These are phyloP conservation scores for Aspergillus clavatus DNA, from an alignment of 2,329 filamentous ascomycete genomes.

Conservation along the genomic window DNA sequence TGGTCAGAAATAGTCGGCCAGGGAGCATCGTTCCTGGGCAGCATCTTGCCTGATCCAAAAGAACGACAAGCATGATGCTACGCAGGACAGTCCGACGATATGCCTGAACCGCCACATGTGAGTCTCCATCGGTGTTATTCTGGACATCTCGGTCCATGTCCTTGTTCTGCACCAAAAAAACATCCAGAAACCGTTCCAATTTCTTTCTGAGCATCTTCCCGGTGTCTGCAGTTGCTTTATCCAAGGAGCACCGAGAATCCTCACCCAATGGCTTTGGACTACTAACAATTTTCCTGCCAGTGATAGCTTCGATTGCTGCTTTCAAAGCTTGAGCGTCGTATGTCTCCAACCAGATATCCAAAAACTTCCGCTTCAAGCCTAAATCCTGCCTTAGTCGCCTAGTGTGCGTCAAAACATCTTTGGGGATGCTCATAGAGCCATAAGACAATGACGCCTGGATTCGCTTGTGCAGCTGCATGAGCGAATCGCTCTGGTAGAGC, in stretches of 20 bases:
- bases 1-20: conserved; percentile 48
- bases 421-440: conserved; percentile 54
- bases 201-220: conserved; percentile 36
- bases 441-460: conserved; percentile 56
- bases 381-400: conserved; percentile 52
- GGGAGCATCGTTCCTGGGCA: conserved; percentile 27
- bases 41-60: conserved; percentile 54
- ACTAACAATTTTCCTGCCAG: conserved; percentile 49
- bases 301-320: conserved; percentile 54
- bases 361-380: conserved; percentile 53
- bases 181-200: conserved; percentile 51
- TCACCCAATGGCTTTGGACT: conserved; percentile 7
- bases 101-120: conserved; percentile 42
- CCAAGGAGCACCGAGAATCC: background rate
- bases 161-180: conserved; percentile 55
- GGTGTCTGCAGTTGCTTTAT: conserved; percentile 2
- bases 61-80: conserved; percentile 55
- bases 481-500: conserved; percentile 50
- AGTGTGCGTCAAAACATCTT: conserved; percentile 44
- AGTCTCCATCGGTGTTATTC: conserved; percentile 28
- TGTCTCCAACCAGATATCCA: conserved; percentile 54
- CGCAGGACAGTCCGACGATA: conserved; percentile 55
- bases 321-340: conserved; percentile 51
- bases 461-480: conserved; percentile 51
- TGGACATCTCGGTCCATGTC: conserved; percentile 39